These are phyloP conservation scores for Firmiana major DNA, from an alignment of 345 rosid genomes.

Conservation along the genomic window DNA sequence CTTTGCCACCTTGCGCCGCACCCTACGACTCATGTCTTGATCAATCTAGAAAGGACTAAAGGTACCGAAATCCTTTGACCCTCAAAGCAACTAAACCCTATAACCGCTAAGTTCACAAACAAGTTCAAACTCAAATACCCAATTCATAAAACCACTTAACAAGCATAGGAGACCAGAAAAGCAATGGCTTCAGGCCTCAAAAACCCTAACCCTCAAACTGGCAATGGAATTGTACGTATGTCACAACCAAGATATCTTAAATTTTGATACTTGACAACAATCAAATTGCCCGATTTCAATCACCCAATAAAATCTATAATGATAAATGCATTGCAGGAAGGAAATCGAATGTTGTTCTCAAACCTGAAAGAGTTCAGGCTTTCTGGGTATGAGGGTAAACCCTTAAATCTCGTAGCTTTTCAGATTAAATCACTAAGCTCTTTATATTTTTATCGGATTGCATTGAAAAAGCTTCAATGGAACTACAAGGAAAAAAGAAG, in stretches of 20 bases:
- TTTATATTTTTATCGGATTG: constrained; percentile 10
- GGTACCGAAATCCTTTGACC: background rate
- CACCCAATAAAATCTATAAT: constrained; percentile 19
- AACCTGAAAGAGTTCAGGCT: constrained; percentile 13
- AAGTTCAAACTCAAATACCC: constrained; percentile 14
- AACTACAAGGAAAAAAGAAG: constrained; percentile 11
- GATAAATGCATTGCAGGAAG: constrained; percentile 18
- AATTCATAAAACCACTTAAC: constrained; percentile 13
- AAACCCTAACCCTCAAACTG: constrained; percentile 32
- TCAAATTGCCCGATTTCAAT: constrained; percentile 16
- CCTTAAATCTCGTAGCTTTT: constrained; percentile 24
- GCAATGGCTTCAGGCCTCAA: constrained; percentile 19
- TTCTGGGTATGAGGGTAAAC: background rate
- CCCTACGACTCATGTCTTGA: constrained; percentile 71
- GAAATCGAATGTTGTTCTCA: constrained; percentile 16
- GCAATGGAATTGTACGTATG: constrained; percentile 21
- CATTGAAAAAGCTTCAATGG: constrained; percentile 26
- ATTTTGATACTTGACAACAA: constrained; percentile 16
- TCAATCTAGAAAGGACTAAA: constrained; percentile 13
- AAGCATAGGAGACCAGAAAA: constrained; percentile 6
- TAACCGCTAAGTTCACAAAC: constrained; percentile 9
- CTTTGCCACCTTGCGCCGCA: constrained; percentile 59
- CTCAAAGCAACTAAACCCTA: constrained; percentile 19
- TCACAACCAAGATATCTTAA: background rate
- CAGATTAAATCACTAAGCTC: constrained; percentile 16